Percentiles rank a stretch among this genome's conserved stretches.
These are phyloP conservation scores for Groenewaldozyma salmanticensis DNA, from an alignment of 805 yeast species.

Conservation along the genomic window DNA sequence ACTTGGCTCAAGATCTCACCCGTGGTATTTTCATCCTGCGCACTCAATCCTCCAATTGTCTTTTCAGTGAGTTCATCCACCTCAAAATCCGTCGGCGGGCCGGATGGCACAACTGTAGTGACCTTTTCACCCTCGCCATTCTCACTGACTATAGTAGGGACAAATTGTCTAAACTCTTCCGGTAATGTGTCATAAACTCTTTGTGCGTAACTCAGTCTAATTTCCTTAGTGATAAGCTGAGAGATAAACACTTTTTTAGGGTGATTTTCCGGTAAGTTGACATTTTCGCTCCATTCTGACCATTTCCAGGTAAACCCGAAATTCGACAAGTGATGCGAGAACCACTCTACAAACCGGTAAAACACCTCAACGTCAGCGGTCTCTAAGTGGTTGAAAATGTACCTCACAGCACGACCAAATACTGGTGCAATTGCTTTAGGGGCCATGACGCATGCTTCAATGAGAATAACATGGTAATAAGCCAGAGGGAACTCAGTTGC, in stretches of 20 bases:
- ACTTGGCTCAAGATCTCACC: constrained; percentile 8
- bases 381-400: constrained; percentile 58
- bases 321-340: constrained; percentile 84
- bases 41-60: constrained; percentile 3
- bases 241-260: constrained; percentile 67
- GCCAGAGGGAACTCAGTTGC: constrained; percentile 53
- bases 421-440: constrained; percentile 86
- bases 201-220: constrained; percentile 67
- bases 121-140: constrained; percentile 22
- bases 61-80: constrained; percentile 5
- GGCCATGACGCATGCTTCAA: constrained; percentile 78
- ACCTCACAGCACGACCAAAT: constrained; percentile 84
- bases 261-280: constrained; percentile 40
- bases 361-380: constrained; percentile 68
- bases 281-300: constrained; percentile 73
- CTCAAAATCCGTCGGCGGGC: constrained; percentile 7
- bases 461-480: constrained; percentile 75
- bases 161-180: constrained; percentile 39
- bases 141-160: constrained; percentile 14
- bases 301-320: constrained; percentile 97
- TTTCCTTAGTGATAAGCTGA: constrained; percentile 74
- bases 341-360: constrained; percentile 76
- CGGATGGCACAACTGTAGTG: neutral
- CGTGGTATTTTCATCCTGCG: constrained; percentile 2
- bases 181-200: constrained; percentile 67